A percentile compares a stretch with the other conserved stretches of the same genome.
Evolutionary conservation across 495 filamentous ascomycete species (phyloP).

Genomic region (Antarctomyces pellizariae): DNA sequence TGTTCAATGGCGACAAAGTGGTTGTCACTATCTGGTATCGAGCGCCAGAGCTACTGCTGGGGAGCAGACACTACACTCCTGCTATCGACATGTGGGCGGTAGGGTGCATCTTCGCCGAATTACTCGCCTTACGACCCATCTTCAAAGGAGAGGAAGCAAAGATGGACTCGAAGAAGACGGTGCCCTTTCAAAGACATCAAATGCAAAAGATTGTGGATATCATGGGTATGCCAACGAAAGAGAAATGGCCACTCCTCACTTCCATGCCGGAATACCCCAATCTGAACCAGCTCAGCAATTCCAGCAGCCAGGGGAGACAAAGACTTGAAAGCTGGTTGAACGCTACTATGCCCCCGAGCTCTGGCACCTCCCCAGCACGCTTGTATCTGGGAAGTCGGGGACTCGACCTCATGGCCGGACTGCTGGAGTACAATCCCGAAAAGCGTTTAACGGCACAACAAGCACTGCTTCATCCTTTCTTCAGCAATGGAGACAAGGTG

Average conservation of each 20-base stretch:
- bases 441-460: constrained; percentile 66
- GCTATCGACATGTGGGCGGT: constrained; percentile 96
- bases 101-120: constrained; percentile 92
- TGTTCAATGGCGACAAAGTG: constrained; percentile 91
- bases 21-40: constrained; percentile 99
- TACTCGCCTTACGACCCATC: constrained; percentile 75
- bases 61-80: constrained; percentile 80
- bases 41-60: constrained; percentile 80
- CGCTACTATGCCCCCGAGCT: constrained; percentile 16
- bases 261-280: constrained; percentile 67
- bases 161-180: constrained; percentile 92
- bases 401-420: constrained; percentile 50
- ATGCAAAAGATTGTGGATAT: constrained; percentile 98
- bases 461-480: constrained; percentile 76
- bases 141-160: constrained; percentile 99
- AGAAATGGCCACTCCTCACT: constrained; percentile 63
- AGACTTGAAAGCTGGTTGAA: constrained; percentile 33
- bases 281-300: constrained; percentile 35
- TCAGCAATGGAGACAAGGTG: constrained; percentile 38
- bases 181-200: constrained; percentile 93
- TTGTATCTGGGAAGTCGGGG: constrained; percentile 60
- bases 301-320: constrained; percentile 15
- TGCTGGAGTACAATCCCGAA: constrained; percentile 85
- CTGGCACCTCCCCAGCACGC: constrained; percentile 22
- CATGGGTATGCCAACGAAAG: constrained; percentile 71